These are phyloP conservation scores for Quercus rubra DNA, from an alignment of 306 rosid genomes.

Conservation along the genomic window DNA sequence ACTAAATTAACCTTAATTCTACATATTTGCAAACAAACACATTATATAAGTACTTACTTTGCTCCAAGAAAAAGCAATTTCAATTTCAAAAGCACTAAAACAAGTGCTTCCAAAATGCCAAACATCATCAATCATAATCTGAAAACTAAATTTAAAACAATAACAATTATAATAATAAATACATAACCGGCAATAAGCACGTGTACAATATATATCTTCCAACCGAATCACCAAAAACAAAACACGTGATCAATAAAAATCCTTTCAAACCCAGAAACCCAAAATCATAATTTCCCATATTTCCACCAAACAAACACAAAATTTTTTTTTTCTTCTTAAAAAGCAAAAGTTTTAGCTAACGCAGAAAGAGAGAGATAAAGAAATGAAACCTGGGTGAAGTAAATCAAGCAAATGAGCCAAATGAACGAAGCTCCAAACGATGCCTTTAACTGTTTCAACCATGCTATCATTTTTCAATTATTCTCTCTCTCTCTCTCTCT, in stretches of 20 bases:
- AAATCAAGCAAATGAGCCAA: slow-evolving; percentile 79
- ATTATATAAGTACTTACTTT: neutral
- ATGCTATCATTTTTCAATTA: slow-evolving; percentile 50
- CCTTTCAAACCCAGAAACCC: slow-evolving; percentile 7
- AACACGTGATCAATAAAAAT: no score
- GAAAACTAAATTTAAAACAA: no score
- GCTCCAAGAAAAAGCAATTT: neutral
- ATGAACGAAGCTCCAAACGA: slow-evolving; percentile 70
- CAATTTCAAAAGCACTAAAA: neutral
- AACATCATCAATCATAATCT: neutral
- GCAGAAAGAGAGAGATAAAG: neutral
- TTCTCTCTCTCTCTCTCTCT: neutral
- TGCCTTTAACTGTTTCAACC: slow-evolving; percentile 52
- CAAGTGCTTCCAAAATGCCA: neutral
- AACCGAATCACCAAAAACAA: no score
- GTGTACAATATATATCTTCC: no score
- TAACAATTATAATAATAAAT: no score
- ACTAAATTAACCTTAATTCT: neutral
- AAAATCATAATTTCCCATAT: slow-evolving; percentile 9
- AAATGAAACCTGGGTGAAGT: slow-evolving; percentile 77
- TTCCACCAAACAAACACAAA: neutral
- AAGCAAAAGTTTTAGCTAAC: neutral
- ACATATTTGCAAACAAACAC: neutral
- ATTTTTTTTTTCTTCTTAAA: no score
- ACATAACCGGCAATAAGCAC: no score